Conservation (phyloP, 2,329 filamentous ascomycete genomes). For the Penicillium freii region DNA sequence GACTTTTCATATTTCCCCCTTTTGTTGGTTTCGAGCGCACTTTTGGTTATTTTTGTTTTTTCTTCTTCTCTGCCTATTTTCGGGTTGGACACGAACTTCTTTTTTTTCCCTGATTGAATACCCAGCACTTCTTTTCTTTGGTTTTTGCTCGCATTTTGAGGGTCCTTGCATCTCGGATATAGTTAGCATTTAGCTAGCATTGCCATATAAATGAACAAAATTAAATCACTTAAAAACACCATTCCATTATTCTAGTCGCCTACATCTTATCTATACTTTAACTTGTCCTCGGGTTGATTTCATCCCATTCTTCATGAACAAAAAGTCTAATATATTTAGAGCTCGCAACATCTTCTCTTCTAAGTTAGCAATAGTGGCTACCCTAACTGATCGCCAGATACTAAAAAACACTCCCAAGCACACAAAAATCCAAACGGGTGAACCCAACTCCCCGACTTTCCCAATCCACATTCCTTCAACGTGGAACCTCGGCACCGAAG, state of each 20-base stretch:
- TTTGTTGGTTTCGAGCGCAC: conserved; percentile 20
- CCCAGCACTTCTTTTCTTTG: conserved; percentile 4
- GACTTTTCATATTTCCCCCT: neutral
- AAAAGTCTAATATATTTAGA: neutral
- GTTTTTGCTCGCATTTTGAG: neutral
- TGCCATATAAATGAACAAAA: conserved; percentile 8
- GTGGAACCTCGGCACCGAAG: neutral
- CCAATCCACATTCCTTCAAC: neutral
- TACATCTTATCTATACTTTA: neutral
- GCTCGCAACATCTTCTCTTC: neutral
- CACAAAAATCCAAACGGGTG: neutral
- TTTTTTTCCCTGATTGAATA: conserved; percentile 7
- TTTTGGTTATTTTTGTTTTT: neutral
- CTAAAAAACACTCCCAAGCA: neutral
- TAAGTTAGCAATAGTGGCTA: neutral
- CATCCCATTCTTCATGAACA: neutral
- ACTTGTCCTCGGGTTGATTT: neutral
- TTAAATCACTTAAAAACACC: neutral
- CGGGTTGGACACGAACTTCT: conserved; percentile 4
- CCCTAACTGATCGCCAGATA: neutral
- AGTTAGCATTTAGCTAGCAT: conserved; percentile 1
- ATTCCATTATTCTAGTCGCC: neutral
- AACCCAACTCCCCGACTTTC: neutral
- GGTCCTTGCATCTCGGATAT: conserved; percentile 12
- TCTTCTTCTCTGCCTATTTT: conserved; percentile 2